Evolutionary conservation across 495 filamentous ascomycete genomes (phyloP).

Genomic region (Lophium mytilinum): DNA sequence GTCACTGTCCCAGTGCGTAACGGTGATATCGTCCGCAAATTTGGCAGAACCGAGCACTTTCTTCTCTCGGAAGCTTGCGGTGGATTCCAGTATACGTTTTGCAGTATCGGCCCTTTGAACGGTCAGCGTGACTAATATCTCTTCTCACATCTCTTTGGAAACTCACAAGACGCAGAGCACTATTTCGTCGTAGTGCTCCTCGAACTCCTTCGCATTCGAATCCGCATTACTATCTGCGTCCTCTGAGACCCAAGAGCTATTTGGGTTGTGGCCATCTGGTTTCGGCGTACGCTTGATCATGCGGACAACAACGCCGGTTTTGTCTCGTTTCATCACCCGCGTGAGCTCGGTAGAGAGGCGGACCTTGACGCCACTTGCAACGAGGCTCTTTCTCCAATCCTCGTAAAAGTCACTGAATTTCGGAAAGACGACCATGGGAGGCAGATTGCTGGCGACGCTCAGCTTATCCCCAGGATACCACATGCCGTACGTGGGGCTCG

Average conservation of each 20-base stretch:
- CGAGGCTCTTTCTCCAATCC: constrained; percentile 56
- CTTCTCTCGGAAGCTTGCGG: constrained; percentile 55
- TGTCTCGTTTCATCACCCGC: constrained; percentile 47
- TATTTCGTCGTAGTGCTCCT: constrained; percentile 58
- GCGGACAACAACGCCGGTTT: constrained; percentile 48
- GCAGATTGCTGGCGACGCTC: constrained; percentile 53
- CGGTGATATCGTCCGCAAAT: constrained; percentile 76
- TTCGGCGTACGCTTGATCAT: constrained; percentile 32
- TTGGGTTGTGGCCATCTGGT: constrained; percentile 32
- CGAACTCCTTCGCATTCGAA: constrained; percentile 31
- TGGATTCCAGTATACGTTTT: constrained; percentile 53
- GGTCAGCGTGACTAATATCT: constrained; percentile 1
- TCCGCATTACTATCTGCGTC: constrained; percentile 36
- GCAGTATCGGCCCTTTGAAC: constrained; percentile 56
- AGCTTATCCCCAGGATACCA: constrained; percentile 66
- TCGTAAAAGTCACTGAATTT: constrained; percentile 64
- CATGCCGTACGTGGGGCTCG: constrained; percentile 65
- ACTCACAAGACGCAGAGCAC: constrained; percentile 57
- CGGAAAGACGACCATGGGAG: constrained; percentile 76
- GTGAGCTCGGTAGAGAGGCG: constrained; percentile 56
- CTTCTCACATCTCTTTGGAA: not conserved
- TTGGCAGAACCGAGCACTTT: constrained; percentile 64
- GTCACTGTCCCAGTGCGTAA: constrained; percentile 67
- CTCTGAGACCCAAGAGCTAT: constrained; percentile 30
- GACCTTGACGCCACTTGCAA: constrained; percentile 54